Evolutionary conservation across 2,329 filamentous ascomycete species (phyloP), one percentile per base, ranked within the genome.

Genomic region (Colletotrichum tropicale): DNA sequence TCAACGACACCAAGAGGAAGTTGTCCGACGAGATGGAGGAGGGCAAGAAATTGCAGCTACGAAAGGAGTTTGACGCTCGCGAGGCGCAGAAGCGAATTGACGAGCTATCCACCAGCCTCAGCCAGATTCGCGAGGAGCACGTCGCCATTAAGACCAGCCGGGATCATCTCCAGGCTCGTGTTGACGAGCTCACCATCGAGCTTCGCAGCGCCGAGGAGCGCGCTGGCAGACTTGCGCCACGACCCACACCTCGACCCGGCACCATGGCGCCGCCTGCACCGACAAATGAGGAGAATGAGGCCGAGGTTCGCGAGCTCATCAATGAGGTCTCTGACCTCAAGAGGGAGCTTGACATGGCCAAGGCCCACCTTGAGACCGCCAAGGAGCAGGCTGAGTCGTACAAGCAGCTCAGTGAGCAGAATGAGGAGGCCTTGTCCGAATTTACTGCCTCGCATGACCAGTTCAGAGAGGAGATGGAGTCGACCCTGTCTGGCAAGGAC

Each of bases 81-180:
- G 95, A 98, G 82, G 93, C 91, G 66, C 95, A 98, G 83, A 97
- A 96, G 84, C 93, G 96, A 67, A 97, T 98, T 76, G 96, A 99
- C 79, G 96, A 98, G 81, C 91, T 99, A 61, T 94, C 96, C 77
- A 89, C 93, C 36, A 96, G 92, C 80, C 88, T 98, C 55, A 90
- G 95, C 79, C 92, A 95, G 76, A 92, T 93, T 66, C 95, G 96
- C 60, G 96, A 98, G 83, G 96, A 98, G 80, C 91, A 98, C 67
- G 92, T 97, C 61, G 93, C 93, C 30, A 92, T 93, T 28, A 98
- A 98, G 88, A 98, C 96, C 2, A 94, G 92, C 62, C 93, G 94
- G 64, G 96, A 98, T 83, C 95, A 98, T 82, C 89, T 99, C 3
- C 96, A 98, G 83, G 91, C 93, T 38, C 92, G 96, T 73, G 95